These are phyloP conservation scores for Pulicaria dysenterica DNA, from an alignment of 129 eudicot species.

Conservation along the genomic window DNA sequence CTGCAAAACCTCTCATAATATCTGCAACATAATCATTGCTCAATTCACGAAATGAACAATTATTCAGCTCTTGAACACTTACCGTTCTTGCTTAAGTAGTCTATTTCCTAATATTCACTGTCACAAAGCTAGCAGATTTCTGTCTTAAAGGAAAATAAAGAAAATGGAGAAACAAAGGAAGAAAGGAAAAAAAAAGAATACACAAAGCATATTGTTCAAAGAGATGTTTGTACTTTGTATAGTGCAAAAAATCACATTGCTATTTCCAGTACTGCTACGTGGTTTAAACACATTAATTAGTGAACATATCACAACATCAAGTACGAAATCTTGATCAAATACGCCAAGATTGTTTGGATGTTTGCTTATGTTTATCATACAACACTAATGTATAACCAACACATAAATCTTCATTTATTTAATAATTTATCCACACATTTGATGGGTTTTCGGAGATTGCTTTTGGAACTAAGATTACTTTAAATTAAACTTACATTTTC, in stretches of 20 bases:
- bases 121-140: too few relatives aligned
- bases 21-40: too few relatives aligned
- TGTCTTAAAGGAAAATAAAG: too few relatives aligned
- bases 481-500: conserved; percentile 76
- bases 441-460: background rate
- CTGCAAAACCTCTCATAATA: too few relatives aligned
- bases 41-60: too few relatives aligned
- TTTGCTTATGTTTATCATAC: conserved; percentile 9
- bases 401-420: conserved; percentile 10
- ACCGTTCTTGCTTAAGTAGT: too few relatives aligned
- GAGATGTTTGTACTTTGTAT: too few relatives aligned
- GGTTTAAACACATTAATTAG: background rate
- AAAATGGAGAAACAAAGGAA: too few relatives aligned
- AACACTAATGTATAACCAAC: conserved; percentile 9
- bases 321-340: conserved; percentile 13
- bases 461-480: conserved; percentile 21
- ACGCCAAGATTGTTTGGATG: conserved; percentile 10
- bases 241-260: too few relatives aligned
- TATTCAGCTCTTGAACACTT: too few relatives aligned
- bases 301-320: conserved; percentile 18
- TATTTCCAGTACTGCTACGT: too few relatives aligned
- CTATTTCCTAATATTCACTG: too few relatives aligned
- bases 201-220: background rate
- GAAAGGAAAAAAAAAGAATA: background rate
- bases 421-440: conserved; percentile 14